Conservation (phyloP, 495 filamentous ascomycete species). For the Aspergillus affinis region DNA sequence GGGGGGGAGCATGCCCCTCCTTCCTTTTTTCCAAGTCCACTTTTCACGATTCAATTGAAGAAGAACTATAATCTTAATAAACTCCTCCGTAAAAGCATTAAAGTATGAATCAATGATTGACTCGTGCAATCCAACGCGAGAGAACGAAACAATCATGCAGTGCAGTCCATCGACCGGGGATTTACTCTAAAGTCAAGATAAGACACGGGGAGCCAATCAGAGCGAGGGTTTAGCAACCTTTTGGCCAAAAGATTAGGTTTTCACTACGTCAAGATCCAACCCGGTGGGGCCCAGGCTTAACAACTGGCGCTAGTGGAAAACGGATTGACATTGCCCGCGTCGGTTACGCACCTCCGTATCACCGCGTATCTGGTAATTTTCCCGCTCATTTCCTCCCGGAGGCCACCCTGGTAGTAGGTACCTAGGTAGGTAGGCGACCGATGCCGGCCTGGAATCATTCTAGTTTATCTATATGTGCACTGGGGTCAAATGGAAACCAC, state of each 20-base stretch:
- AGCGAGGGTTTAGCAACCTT: conserved; percentile 30
- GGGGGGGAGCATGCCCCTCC: neutral
- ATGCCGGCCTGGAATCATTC: neutral
- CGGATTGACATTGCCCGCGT: too few species aligned
- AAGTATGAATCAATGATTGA: neutral
- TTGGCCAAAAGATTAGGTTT: conserved; percentile 40
- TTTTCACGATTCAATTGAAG: neutral
- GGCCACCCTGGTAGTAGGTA: too few species aligned
- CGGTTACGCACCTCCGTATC: conserved; percentile 13
- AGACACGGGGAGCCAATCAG: conserved; percentile 38
- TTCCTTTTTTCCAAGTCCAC: neutral
- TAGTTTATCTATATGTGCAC: neutral
- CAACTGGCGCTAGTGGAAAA: conserved; percentile 20
- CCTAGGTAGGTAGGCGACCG: too few species aligned
- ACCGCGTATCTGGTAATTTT: conserved; percentile 11
- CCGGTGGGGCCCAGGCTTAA: conserved; percentile 20
- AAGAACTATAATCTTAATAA: too few species aligned
- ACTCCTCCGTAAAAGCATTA: too few species aligned
- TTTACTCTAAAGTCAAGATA: conserved; percentile 32
- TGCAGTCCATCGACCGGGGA: conserved; percentile 11
- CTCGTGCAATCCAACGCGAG: neutral
- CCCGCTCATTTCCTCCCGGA: conserved; percentile 5
- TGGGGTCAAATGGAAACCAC: too few species aligned
- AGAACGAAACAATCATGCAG: neutral
- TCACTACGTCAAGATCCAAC: conserved; percentile 44